These are phyloP conservation scores for Metschnikowia dekortorum DNA, from an alignment of 805 yeast genomes.

Conservation along the genomic window DNA sequence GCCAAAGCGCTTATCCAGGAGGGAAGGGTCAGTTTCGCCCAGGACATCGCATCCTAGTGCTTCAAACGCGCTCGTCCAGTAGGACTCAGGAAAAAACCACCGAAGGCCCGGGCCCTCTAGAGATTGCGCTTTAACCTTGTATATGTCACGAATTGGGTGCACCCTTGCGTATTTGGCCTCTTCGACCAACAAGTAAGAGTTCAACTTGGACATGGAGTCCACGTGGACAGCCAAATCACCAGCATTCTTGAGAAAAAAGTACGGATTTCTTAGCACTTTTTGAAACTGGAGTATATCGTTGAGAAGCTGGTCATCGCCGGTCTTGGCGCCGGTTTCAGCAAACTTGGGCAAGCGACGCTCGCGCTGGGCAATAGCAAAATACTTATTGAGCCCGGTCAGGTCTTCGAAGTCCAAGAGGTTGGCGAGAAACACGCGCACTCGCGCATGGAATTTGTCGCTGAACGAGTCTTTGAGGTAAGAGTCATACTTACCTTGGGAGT, in stretches of 20 bases:
- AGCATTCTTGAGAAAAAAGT: conserved; percentile 22
- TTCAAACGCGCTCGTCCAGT: conserved; percentile 32
- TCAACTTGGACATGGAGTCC: conserved; percentile 26
- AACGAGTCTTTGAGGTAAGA: conserved; percentile 35
- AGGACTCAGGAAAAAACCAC: conserved; percentile 34
- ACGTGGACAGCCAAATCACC: conserved; percentile 19
- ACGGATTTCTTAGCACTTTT: conserved; percentile 34
- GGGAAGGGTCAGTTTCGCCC: conserved; percentile 4
- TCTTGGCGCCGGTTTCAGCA: conserved; percentile 11
- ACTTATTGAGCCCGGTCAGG: conserved; percentile 42
- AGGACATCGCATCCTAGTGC: conserved; percentile 14
- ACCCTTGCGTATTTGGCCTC: conserved; percentile 21
- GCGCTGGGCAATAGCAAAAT: conserved; percentile 29
- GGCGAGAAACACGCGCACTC: conserved; percentile 33
- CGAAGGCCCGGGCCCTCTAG: conserved; percentile 16
- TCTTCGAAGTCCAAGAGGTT: conserved; percentile 36
- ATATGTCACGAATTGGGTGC: conserved; percentile 17
- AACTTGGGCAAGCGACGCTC: conserved; percentile 21
- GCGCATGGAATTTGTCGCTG: conserved; percentile 34
- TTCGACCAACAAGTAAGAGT: conserved; percentile 26
- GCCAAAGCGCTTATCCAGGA: conserved; percentile 22
- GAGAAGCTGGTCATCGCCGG: conserved; percentile 25
- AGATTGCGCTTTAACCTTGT: conserved; percentile 9
- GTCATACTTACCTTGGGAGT: conserved; percentile 21
- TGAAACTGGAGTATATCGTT: conserved; percentile 30